phyloP scores from a whole-genome alignment of 495 filamentous ascomycete genomes.

The Aspergillus haitiensis region DNA sequence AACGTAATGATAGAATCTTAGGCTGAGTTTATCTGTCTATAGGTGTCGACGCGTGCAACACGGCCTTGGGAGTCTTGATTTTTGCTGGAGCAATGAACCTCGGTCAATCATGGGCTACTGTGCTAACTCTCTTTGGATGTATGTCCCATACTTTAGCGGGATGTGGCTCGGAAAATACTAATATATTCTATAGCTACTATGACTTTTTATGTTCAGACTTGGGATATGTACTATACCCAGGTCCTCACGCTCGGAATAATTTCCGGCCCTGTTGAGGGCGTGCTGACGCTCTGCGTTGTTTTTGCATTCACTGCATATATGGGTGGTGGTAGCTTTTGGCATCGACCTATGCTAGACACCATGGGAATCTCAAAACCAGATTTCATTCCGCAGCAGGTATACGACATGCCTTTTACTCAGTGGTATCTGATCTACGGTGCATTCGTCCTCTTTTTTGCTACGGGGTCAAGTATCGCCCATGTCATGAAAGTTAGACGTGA shows the following conservation, averaged over 20 bases:
- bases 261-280: constrained; percentile 93
- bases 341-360: constrained; percentile 71
- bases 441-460: constrained; percentile 81
- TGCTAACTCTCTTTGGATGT: constrained; percentile 82
- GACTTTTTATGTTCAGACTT: constrained; percentile 97
- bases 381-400: constrained; percentile 66
- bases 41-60: constrained; percentile 94
- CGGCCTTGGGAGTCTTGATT: constrained; percentile 86
- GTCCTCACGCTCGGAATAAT: constrained; percentile 89
- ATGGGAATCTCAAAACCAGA: constrained; percentile 65
- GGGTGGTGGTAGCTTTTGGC: constrained; percentile 91
- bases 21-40: constrained; percentile 4
- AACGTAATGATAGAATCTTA: not conserved
- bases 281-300: constrained; percentile 77
- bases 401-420: constrained; percentile 78
- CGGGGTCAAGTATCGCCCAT: constrained; percentile 66
- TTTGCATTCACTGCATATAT: constrained; percentile 82
- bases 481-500: constrained; percentile 77
- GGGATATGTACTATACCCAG: constrained; percentile 98
- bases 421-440: constrained; percentile 94
- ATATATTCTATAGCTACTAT: constrained; percentile 57
- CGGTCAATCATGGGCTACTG: constrained; percentile 87
- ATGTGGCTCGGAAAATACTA: constrained; percentile 16
- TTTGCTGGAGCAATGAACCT: constrained; percentile 90
- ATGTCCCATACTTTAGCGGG: constrained; percentile 27